Conservation (phyloP, 495 filamentous ascomycete genomes). For the Symbiotaphrina buchneri region DNA sequence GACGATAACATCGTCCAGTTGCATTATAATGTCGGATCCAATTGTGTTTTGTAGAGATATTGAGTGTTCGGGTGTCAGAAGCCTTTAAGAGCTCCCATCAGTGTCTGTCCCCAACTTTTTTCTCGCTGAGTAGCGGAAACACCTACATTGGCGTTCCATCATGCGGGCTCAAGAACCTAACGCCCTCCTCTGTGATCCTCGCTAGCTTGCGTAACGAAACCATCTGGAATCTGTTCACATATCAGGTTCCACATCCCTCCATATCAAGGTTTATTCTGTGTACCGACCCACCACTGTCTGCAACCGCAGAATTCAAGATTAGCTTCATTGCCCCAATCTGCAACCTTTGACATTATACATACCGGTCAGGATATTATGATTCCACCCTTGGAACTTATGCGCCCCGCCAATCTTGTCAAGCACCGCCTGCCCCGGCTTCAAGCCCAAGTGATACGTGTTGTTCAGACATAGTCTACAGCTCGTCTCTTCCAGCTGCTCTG, state of each 20-base stretch:
- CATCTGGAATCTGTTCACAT: conserved; percentile 73
- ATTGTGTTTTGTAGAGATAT: conserved; percentile 93
- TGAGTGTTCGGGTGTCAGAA: conserved; percentile 92
- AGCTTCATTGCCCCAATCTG: conserved; percentile 2
- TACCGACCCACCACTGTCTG: conserved; percentile 86
- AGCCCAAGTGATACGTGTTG: conserved; percentile 90
- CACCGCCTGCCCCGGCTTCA: conserved; percentile 80
- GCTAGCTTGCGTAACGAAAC: conserved; percentile 88
- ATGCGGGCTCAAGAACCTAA: conserved; percentile 83
- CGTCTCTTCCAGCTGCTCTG: conserved; percentile 71
- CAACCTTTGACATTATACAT: conserved; percentile 1
- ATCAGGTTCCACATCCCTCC: not conserved
- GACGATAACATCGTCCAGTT: conserved; percentile 90
- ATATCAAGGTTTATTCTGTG: not conserved
- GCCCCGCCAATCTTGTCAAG: conserved; percentile 76
- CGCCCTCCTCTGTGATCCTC: conserved; percentile 84
- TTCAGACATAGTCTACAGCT: conserved; percentile 85
- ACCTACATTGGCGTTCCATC: conserved; percentile 78
- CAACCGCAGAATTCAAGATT: too few species aligned
- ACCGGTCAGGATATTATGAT: conserved; percentile 72
- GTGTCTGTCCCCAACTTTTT: too few species aligned
- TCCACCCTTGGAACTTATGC: conserved; percentile 87
- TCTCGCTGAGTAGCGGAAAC: not conserved
- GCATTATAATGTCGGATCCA: conserved; percentile 98
- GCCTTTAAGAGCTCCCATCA: conserved; percentile 19